Conservation (phyloP, 345 rosid genomes). For the Eucalyptus tenuipes region DNA sequence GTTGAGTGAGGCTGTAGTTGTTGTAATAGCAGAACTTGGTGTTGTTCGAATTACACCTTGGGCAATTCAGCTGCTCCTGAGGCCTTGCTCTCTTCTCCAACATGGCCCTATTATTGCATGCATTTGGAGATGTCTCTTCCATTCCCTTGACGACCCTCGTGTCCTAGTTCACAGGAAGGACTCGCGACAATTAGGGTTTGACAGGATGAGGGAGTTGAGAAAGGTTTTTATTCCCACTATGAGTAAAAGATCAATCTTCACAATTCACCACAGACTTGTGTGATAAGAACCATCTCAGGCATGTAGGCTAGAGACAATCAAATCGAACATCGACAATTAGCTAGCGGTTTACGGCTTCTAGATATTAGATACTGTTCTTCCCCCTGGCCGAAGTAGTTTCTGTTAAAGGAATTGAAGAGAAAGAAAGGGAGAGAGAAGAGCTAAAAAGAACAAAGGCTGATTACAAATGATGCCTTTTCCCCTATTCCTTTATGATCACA, state of each 20-base stretch:
- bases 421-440: neutral
- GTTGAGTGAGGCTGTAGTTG: slow-evolving; percentile 97
- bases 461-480: neutral
- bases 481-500: neutral
- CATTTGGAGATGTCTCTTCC: slow-evolving; percentile 67
- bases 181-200: neutral
- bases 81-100: slow-evolving; percentile 48
- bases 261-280: neutral
- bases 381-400: neutral
- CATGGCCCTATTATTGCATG: slow-evolving; percentile 1
- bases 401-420: neutral
- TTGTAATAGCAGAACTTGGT: slow-evolving; percentile 98
- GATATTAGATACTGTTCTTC: neutral
- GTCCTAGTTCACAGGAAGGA: slow-evolving; percentile 27
- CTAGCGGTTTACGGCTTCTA: neutral
- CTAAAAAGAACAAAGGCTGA: neutral
- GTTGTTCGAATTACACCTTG: slow-evolving; percentile 89
- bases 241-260: neutral
- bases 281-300: neutral
- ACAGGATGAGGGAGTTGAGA: neutral
- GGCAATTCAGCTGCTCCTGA: slow-evolving; percentile 80
- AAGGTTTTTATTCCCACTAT: neutral
- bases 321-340: neutral
- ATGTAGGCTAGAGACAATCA: neutral
- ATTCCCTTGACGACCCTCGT: slow-evolving; percentile 66